Conservation (phyloP, 2,329 filamentous ascomycete genomes). For the Exophiala sp. region DNA sequence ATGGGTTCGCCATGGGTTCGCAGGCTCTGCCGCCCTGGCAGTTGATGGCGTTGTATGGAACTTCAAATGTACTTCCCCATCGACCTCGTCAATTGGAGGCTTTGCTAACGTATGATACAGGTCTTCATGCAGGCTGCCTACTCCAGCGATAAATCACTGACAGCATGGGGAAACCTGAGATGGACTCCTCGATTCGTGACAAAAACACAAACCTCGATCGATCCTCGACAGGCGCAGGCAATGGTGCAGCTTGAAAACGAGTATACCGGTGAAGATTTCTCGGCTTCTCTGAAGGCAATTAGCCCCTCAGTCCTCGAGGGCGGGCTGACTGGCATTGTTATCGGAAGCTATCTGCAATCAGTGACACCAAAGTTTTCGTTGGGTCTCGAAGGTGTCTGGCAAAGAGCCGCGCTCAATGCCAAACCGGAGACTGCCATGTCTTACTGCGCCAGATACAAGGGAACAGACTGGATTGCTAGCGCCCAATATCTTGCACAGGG, state of each 20-base stretch:
- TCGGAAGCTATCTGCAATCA: conserved; percentile 91
- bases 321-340: conserved; percentile 87
- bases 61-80: conserved; percentile 64
- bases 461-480: conserved; percentile 84
- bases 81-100: not conserved
- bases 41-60: conserved; percentile 90
- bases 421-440: conserved; percentile 87
- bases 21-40: conserved; percentile 90
- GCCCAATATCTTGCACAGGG: conserved; percentile 86
- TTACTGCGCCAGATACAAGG: conserved; percentile 87
- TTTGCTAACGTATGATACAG: conserved; percentile 43
- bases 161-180: conserved; percentile 86
- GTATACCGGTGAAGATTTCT: conserved; percentile 90
- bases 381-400: conserved; percentile 90
- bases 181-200: conserved; percentile 74
- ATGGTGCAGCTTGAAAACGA: conserved; percentile 94
- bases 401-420: conserved; percentile 73
- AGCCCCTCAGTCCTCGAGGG: conserved; percentile 94
- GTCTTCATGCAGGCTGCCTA: conserved; percentile 92
- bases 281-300: conserved; percentile 82
- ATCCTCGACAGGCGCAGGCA: conserved; percentile 68
- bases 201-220: conserved; percentile 82
- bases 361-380: conserved; percentile 80
- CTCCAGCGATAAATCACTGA: conserved; percentile 84
- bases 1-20: conserved; percentile 88